Evolutionary conservation across 2,329 filamentous ascomycete genomes (phyloP), one percentile per base, ranked within the genome.

Genomic region (Leptodontidium sp.): DNA sequence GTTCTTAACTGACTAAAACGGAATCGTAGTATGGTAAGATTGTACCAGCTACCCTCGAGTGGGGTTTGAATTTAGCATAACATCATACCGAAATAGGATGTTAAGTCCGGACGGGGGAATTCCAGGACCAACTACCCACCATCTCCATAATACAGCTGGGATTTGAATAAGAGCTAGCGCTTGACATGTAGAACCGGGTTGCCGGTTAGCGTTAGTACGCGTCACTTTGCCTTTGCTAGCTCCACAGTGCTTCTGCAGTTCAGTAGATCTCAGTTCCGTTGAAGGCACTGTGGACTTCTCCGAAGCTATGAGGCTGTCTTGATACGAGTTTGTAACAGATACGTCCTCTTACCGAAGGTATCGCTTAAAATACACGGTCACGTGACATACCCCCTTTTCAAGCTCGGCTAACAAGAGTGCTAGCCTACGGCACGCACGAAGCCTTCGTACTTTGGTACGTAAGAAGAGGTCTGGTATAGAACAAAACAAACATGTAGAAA

Each of bases 261-360:
- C 53, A 57, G 53, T 35, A 29, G 4, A 38, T 57, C 17, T 12
- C 8, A 38, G 17, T 57, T 1, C 17, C 32, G 21, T n/a, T 26
- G 26, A 53, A 57, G 15, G 9, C 53, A 57, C 53, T 57, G 2
- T 5, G 53, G 5, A 38, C 29, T 57, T 38, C 53, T 57, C 17
- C 32, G 15, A 57, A 38, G 29, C 53, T 57, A 35, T 38, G 32
- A 57, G 53, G 3, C 29, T 57, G 53, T 7, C 29, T n/a, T 57
- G 29, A 57, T 38, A 57, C 32, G 53, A 57, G 2, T 57, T 57
- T n/a, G n/a, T n/a, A n/a, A n/a, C n/a, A n/a, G n/a, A n/a, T n/a
- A n/a, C n/a, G n/a, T n/a, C n/a, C n/a, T n/a, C n/a, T n/a, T n/a
- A n/a, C n/a, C n/a, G n/a, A n/a, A n/a, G n/a, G n/a, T n/a, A n/a